phyloP scores from a whole-genome alignment of 164 flowering plant genomes.

The Stephania cephalantha region DNA sequence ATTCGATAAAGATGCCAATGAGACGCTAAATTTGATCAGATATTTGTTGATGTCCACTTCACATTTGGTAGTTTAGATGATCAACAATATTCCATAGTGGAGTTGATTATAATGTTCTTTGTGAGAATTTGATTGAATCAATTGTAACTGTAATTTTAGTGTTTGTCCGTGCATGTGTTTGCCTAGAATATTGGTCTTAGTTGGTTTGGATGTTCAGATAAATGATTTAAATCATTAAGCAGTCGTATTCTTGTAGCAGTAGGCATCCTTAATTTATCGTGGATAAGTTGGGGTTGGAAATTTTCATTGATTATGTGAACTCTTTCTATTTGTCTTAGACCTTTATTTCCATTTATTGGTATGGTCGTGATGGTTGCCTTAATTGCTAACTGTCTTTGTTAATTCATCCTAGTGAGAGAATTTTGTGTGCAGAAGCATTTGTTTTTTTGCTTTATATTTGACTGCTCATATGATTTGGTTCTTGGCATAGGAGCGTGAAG shows the following conservation, averaged over 20 bases:
- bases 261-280: not conserved
- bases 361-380: not conserved
- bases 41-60: not conserved
- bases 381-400: not conserved
- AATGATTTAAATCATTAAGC: not conserved
- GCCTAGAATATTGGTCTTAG: not conserved
- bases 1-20: too few relatives aligned
- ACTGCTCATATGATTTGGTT: conserved; percentile 10
- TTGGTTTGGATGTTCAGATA: not conserved
- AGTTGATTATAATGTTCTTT: not conserved
- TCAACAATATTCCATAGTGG: not conserved
- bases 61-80: not conserved
- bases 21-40: not conserved
- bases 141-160: not conserved
- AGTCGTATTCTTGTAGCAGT: not conserved
- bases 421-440: not conserved
- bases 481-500: conserved; percentile 75
- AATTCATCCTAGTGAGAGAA: not conserved
- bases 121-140: not conserved
- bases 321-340: too few relatives aligned
- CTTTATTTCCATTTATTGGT: not conserved
- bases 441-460: not conserved
- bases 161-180: not conserved
- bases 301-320: not conserved
- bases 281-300: not conserved